Evolutionary conservation across 2,329 filamentous ascomycete genomes (phyloP), one percentile per base, ranked within the genome.

Genomic region (Sarocladiaceae sp.): DNA sequence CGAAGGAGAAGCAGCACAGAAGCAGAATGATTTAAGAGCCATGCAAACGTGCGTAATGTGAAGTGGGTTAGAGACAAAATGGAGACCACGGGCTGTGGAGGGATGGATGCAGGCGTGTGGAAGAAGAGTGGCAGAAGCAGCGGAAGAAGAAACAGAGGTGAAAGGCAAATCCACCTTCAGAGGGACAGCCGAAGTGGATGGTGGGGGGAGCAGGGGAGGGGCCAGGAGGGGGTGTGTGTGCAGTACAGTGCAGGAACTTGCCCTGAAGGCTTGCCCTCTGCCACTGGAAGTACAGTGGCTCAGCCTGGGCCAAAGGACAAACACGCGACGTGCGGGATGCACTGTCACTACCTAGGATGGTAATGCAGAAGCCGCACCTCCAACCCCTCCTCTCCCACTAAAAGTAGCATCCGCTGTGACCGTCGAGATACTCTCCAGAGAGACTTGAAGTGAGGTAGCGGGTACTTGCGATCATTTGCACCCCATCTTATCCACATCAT

Each of bases 81-180:
- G n/a, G n/a, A n/a, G n/a, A n/a, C n/a, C n/a, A n/a, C n/a, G n/a
- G n/a, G n/a, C n/a, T n/a, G n/a, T n/a, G n/a, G n/a, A 23, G 4
- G 23, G 15, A n/a, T 23, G 17, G 10, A 20, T 40, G 7, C 17
- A 22, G 37, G 37, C n/a, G 37, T 23, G 20, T 40, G 37, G 37
- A 26, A 44, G 40, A 44, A 44, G 40, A 44, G 40, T 44, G 40
- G 40, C 40, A 44, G 40, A 44, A 44, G 40, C 40, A 44, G 40
- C 28, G 23, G 22, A 26, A 28, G 40, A 44, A 44, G 33, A 44
- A 28, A 26, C 40, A 44, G 40, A 26, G 40, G 17, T 7, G 23
- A 44, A n/a, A 15, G 22, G 4, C 40, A 44, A 28, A 44, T 28
- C 40, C 40, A 44, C 40, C 40, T 44, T 44, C 40, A 44, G 40